Conservation (phyloP, 2,329 filamentous ascomycete genomes). For the Blastomyces silverae region DNA sequence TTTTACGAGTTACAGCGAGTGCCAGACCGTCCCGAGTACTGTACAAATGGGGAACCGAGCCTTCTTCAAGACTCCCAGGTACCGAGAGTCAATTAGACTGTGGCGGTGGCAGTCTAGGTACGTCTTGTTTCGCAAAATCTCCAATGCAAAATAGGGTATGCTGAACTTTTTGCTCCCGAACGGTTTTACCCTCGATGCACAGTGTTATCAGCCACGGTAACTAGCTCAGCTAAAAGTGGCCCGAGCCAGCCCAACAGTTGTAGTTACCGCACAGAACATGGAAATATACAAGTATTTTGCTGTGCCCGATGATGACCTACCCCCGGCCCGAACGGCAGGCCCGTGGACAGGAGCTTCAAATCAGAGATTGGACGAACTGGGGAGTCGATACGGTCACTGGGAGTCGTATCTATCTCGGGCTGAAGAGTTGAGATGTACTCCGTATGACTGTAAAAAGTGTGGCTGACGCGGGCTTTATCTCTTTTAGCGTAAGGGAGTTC, state of each 20-base stretch:
- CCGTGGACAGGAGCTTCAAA: neutral
- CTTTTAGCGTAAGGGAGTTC: neutral
- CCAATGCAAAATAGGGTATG: neutral
- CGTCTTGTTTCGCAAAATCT: neutral
- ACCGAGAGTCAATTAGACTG: conserved; percentile 2
- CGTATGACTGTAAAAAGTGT: neutral
- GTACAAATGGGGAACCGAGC: too few relatives aligned
- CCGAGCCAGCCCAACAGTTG: neutral
- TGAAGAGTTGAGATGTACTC: neutral
- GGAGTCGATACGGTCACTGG: neutral
- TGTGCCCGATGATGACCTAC: neutral
- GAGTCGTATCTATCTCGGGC: neutral
- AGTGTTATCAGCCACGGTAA: neutral
- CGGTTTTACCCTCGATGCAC: neutral
- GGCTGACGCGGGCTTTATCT: neutral
- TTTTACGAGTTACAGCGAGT: too few relatives aligned
- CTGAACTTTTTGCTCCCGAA: neutral
- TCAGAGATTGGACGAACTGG: neutral
- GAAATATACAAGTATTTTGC: neutral
- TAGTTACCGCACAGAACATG: neutral
- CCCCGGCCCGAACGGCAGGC: neutral
- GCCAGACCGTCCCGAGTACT: too few relatives aligned
- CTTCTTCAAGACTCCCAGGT: too few relatives aligned
- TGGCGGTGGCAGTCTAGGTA: neutral
- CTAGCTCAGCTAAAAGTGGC: neutral